phyloP scores from a whole-genome alignment of 2,329 filamentous ascomycete genomes.

The Ceratocystis variospora region DNA sequence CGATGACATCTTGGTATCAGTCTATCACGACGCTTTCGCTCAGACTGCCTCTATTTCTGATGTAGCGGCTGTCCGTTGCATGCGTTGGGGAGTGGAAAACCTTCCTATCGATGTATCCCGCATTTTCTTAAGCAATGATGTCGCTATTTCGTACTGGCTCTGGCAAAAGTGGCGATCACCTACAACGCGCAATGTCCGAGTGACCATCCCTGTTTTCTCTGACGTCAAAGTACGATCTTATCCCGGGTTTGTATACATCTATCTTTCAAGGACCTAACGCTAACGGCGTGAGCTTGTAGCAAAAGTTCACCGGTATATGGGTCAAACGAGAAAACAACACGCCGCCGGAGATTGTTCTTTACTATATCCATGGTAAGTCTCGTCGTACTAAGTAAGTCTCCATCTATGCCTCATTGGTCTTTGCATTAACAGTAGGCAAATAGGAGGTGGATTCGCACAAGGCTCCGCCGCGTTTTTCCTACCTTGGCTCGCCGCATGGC shows the following conservation, averaged over 20 bases:
- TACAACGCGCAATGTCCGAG: slow-evolving; percentile 46
- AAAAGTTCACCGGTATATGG: slow-evolving; percentile 53
- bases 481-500: slow-evolving; percentile 65
- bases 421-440: slow-evolving; percentile 1
- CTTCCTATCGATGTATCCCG: slow-evolving; percentile 55
- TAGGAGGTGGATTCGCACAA: slow-evolving; percentile 71
- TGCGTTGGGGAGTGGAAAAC: slow-evolving; percentile 62
- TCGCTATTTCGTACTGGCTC: slow-evolving; percentile 58
- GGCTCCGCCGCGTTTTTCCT: slow-evolving; percentile 73
- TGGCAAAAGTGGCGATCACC: slow-evolving; percentile 49
- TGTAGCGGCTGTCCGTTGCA: slow-evolving; percentile 62
- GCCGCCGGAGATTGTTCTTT: slow-evolving; percentile 62
- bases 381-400: not conserved
- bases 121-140: slow-evolving; percentile 63
- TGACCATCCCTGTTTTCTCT: slow-evolving; percentile 47
- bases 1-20: slow-evolving; percentile 16
- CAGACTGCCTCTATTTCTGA: slow-evolving; percentile 59
- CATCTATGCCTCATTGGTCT: not conserved
- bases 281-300: slow-evolving; percentile 15
- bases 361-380: slow-evolving; percentile 59
- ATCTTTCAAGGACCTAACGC: not conserved
- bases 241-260: not conserved
- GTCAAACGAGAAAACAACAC: slow-evolving; percentile 46
- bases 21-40: slow-evolving; percentile 38
- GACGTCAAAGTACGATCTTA: slow-evolving; percentile 23